Base-by-base conservation (phyloP, 1,284 basidiomycete species). In the Prillingera fragicola region DNA sequence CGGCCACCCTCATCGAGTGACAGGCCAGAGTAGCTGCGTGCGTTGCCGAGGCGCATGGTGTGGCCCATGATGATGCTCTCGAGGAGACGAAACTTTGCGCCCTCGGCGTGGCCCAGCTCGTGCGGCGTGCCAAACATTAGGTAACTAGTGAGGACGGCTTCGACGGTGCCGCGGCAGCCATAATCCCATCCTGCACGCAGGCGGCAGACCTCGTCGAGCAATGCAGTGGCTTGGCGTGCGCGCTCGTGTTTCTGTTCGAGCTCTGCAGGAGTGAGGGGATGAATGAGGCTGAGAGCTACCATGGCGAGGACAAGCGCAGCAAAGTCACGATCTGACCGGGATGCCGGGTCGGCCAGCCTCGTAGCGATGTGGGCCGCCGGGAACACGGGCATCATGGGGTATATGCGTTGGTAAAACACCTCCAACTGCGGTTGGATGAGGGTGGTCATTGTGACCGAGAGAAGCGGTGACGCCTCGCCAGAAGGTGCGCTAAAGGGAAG, bases 371-470 rank as follows among this genome's bases (percentile, higher is more conserved):
- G 44, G 8, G 43, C 25, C 2, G 38, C 45, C 22, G 41, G 19
- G 38, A 52, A 59, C n/a, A 63, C 49, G 4, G 60, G 60, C 28
- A 63, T 59, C 60, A 63, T 63, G 3, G 56, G 55, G 33, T 51
- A 57, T 19, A 63, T 45, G 14, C 58, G 40, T 6, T 45, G 33
- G 37, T 55, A 60, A 48, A 59, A 63, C 6, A 55, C 37, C 7
- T 55, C 54, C 17, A 60, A 41, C 33, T 59, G 58, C 8, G 60
- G 59, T 22, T 43, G 43, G 38, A 63, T 50, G 22, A 60, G 46
- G 3, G 48, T 49, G 24, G 60, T 52, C n/a, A 60, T 41, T 13
- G 54, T 52, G 29, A 60, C 41, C 7, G 28, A 29, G 28, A 29
- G 28, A n/a, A 62, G 45, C 3, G 58, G 60, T 8, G 54, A 59